Percentiles rank a stretch among this genome's conserved stretches.
Evolutionary conservation across 345 rosid species (phyloP).

Genomic region (Boechera divaricarpa): DNA sequence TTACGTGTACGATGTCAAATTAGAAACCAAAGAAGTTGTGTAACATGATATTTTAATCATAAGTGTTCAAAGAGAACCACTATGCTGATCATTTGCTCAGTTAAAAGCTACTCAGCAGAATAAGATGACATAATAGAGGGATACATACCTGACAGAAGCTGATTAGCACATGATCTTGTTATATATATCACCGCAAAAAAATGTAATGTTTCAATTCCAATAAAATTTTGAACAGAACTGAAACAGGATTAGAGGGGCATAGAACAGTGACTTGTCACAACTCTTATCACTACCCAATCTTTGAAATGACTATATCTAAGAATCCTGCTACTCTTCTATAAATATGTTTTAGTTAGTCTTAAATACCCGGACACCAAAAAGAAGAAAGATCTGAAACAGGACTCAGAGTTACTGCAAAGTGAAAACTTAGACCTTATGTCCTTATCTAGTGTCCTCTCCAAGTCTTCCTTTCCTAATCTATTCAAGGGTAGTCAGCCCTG

Average conservation of each 20-base stretch:
- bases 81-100: background rate
- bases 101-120: slow-evolving; percentile 13
- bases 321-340: slow-evolving; percentile 31
- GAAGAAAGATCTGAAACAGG: slow-evolving; percentile 39
- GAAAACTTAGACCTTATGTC: background rate
- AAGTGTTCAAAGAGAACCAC: background rate
- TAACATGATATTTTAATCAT: background rate
- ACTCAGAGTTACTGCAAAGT: slow-evolving; percentile 19
- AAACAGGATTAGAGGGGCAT: slow-evolving; percentile 9
- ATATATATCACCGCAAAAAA: slow-evolving; percentile 27
- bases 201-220: slow-evolving; percentile 22
- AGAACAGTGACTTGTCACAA: slow-evolving; percentile 41
- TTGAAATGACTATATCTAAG: slow-evolving; percentile 30
- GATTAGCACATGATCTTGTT: slow-evolving; percentile 33
- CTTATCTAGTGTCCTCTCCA: slow-evolving; percentile 26
- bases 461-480: slow-evolving; percentile 39
- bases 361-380: slow-evolving; percentile 37
- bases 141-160: slow-evolving; percentile 31
- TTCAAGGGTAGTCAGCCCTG: slow-evolving; percentile 32
- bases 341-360: slow-evolving; percentile 34
- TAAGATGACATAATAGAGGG: slow-evolving; percentile 20
- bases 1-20: background rate
- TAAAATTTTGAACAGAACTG: slow-evolving; percentile 32
- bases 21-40: background rate
- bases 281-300: slow-evolving; percentile 26